These are phyloP conservation scores for Auricularia auricula-judae DNA, from an alignment of 768 basidiomycete species.

Conservation along the genomic window DNA sequence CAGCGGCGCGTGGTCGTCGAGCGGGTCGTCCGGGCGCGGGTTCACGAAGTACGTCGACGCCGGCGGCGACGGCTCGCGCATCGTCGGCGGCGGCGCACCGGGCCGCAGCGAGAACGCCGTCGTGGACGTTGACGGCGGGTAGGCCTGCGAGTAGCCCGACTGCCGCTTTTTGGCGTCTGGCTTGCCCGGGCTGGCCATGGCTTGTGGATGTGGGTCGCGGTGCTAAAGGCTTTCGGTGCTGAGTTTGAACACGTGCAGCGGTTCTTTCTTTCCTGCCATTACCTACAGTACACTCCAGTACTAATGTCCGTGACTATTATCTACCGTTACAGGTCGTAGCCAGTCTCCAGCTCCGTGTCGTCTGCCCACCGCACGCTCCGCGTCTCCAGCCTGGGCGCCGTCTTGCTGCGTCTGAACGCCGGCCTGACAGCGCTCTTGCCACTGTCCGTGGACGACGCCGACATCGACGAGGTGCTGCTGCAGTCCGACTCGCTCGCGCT, in stretches of 20 bases:
- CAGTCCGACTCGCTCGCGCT: background rate
- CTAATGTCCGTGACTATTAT: too few species aligned
- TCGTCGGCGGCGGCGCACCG: background rate
- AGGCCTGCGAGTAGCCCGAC: background rate
- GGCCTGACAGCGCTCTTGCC: background rate
- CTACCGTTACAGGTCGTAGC: too few species aligned
- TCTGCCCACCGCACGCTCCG: too few species aligned
- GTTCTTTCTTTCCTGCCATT: too few species aligned
- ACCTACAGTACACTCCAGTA: too few species aligned
- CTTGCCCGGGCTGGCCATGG: background rate
- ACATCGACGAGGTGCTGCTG: background rate
- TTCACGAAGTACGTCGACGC: conserved; percentile 72
- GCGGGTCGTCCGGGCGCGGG: conserved; percentile 30
- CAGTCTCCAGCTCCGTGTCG: too few species aligned
- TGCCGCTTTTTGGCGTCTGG: background rate
- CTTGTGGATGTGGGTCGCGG: background rate
- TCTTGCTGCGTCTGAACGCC: background rate
- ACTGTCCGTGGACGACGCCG: background rate
- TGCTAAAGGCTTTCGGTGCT: background rate
- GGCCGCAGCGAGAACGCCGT: background rate
- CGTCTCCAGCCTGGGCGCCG: background rate
- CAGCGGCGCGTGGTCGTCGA: conserved; percentile 35
- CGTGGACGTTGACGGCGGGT: background rate
- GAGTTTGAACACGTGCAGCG: background rate
- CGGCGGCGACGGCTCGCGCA: conserved; percentile 47